These are phyloP conservation scores for Eimeria praecox DNA, from an alignment of 169 alveolate genomes.

Conservation along the genomic window DNA sequence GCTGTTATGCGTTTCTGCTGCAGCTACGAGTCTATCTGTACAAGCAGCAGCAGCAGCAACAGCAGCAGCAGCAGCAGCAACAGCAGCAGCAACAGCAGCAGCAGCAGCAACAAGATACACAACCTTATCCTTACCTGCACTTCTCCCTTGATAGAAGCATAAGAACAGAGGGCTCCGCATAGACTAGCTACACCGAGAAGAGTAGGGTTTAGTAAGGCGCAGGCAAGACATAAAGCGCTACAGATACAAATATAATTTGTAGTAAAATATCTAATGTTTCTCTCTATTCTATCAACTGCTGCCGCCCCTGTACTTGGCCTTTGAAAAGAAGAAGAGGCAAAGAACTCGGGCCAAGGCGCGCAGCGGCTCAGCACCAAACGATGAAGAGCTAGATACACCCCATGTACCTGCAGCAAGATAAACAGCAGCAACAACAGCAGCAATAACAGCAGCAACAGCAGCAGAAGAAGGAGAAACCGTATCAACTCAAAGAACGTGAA, in stretches of 20 bases:
- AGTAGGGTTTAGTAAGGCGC: conserved; percentile 64
- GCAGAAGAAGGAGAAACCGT: too few species aligned
- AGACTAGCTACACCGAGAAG: conserved; percentile 28
- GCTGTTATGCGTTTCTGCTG: too few species aligned
- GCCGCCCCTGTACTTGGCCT: conserved; percentile 60
- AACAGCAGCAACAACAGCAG: not conserved
- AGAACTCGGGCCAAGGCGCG: conserved; percentile 68
- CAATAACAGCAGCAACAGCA: too few species aligned
- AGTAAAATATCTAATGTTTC: conserved; percentile 45
- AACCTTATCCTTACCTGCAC: conserved; percentile 54
- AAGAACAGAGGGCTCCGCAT: conserved; percentile 63
- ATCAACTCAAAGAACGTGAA: too few species aligned
- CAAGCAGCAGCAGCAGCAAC: conserved; percentile 11
- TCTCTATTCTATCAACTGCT: conserved; percentile 73
- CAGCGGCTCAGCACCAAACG: conserved; percentile 27
- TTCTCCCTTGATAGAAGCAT: conserved; percentile 53
- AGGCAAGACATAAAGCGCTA: not conserved
- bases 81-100: conserved; percentile 11
- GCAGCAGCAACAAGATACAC: too few species aligned
- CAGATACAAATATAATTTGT: conserved; percentile 70
- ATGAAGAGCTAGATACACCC: conserved; percentile 44
- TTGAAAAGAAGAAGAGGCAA: conserved; percentile 7
- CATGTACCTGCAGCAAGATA: conserved; percentile 67
- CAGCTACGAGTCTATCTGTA: not conserved
- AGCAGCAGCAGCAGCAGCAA: conserved; percentile 30